Conservation (phyloP, 768 basidiomycete species). For the Artomyces pyxidatus region DNA sequence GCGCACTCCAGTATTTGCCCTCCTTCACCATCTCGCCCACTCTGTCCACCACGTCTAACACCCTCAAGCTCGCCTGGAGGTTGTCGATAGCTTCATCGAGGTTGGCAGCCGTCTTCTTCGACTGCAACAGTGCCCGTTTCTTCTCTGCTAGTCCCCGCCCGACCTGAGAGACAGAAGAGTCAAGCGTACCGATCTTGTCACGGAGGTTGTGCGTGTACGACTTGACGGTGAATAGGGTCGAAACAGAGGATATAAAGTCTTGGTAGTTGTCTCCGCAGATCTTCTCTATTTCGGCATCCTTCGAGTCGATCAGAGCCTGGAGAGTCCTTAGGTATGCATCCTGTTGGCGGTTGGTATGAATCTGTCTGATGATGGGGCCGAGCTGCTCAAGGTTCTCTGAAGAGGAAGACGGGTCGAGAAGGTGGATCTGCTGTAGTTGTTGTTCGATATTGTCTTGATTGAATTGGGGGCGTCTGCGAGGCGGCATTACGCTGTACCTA, state of each 20-base stretch:
- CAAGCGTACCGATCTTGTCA: constrained; percentile 84
- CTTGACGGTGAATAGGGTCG: constrained; percentile 92
- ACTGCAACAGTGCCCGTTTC: constrained; percentile 83
- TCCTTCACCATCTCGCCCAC: constrained; percentile 91
- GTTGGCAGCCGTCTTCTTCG: constrained; percentile 88
- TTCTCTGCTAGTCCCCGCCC: constrained; percentile 88
- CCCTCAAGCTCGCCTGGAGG: constrained; percentile 83
- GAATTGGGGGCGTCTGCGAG: constrained; percentile 61
- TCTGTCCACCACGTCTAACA: constrained; percentile 87
- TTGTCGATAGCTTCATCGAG: constrained; percentile 96
- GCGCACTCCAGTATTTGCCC: constrained; percentile 93
- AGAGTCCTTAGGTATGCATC: constrained; percentile 83
- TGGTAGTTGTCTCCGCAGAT: constrained; percentile 97
- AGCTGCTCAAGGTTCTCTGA: constrained; percentile 95
- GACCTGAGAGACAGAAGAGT: constrained; percentile 80
- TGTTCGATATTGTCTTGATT: constrained; percentile 82
- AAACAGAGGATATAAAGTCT: constrained; percentile 95
- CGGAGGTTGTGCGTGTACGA: constrained; percentile 93
- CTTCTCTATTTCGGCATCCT: constrained; percentile 92
- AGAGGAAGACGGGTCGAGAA: constrained; percentile 79
- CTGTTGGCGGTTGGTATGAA: constrained; percentile 81
- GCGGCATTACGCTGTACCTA: too few relatives aligned
- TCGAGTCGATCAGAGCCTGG: constrained; percentile 83
- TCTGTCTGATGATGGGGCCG: constrained; percentile 90
- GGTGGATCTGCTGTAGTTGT: constrained; percentile 86